Base-by-base conservation (phyloP, 768 basidiomycete species). In the Pleurotus citrinopileatus region DNA sequence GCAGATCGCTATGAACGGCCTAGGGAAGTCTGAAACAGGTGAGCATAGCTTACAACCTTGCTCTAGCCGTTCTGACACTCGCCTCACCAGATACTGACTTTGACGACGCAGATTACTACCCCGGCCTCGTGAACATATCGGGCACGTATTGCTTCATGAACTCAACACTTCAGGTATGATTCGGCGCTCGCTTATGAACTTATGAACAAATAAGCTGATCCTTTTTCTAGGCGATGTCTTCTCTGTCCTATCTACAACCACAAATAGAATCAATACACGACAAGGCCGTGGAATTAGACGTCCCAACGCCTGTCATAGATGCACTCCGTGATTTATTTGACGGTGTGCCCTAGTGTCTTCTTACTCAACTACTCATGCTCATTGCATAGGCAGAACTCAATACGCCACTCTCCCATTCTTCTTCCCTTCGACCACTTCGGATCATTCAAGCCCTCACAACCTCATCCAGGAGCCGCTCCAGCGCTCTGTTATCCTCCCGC, bases 61-160 rank as follows among this genome's bases (percentile, higher is more conserved):
- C 19, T 19, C 15, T 34, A 5, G 15, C 27, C 23, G 26, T 3
- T 47, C 9, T 32, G 7, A 32, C 26, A 13, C 20, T 13, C 15
- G 22, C 22, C 7, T 22, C 26, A 28, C 7, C 45, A 23, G 66
- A 66, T 42, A 60, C 55, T 6, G 63, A 54, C 13, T 48, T 47
- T 42, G 57, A 67, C n/a, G 69, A 72, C 23, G 70, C 77, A 13
- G 75, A 78, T 19, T 79, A 84, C 61, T 97, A 91, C 68, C 89
- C 94, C 1, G 95, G 95, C 0, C 86, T 98, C 46, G 89, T 97
- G 64, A 98, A 98, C 63, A 87, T 95, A 32, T 95, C 94, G 7
- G 95, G 95, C 9, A 96, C 94, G 48, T 91, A 96, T 59, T 98
- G 96, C 65, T 98, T 97, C 75, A 91, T 98, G 86, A 96, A 98